Percentiles rank a stretch among this genome's conserved stretches.
Evolutionary conservation across 2,329 filamentous ascomycete genomes (phyloP).

Genomic region (Scytalidium sp.): DNA sequence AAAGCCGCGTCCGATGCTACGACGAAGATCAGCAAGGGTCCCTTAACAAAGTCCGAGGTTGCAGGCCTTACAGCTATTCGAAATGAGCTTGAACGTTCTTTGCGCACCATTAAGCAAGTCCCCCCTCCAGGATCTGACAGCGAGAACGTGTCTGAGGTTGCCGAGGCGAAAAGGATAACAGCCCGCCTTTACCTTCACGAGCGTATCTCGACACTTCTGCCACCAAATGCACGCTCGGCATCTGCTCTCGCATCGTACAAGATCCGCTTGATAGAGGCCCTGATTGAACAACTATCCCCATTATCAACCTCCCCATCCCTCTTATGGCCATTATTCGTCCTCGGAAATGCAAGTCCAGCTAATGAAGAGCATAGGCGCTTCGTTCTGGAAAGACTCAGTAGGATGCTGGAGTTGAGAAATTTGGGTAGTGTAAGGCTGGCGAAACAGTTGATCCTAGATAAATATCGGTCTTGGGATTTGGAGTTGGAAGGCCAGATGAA

Average conservation of each 20-base stretch:
- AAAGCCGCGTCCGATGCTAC: background rate
- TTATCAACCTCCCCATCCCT: background rate
- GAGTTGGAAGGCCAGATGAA: constrained; percentile 1
- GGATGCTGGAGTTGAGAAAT: background rate
- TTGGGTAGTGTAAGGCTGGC: constrained; percentile 3
- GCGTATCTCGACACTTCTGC: background rate
- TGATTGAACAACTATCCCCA: background rate
- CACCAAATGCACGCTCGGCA: background rate
- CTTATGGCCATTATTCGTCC: background rate
- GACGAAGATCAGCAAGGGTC: background rate
- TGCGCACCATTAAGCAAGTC: background rate
- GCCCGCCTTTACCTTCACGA: constrained; percentile 2
- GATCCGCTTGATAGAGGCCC: background rate
- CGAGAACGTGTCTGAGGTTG: background rate
- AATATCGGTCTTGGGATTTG: background rate
- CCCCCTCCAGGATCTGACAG: too few relatives aligned
- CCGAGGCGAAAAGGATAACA: constrained; percentile 2
- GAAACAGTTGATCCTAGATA: background rate
- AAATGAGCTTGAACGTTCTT: background rate
- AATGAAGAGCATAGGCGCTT: constrained; percentile 3
- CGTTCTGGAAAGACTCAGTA: constrained; percentile 1
- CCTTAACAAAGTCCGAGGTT: background rate
- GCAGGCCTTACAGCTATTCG: background rate
- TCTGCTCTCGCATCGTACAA: background rate
- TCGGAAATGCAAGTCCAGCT: background rate